A percentile compares a stretch with the other conserved stretches of the same genome.
Conservation (phyloP, 345 rosid species). For the Salix udensis region DNA sequence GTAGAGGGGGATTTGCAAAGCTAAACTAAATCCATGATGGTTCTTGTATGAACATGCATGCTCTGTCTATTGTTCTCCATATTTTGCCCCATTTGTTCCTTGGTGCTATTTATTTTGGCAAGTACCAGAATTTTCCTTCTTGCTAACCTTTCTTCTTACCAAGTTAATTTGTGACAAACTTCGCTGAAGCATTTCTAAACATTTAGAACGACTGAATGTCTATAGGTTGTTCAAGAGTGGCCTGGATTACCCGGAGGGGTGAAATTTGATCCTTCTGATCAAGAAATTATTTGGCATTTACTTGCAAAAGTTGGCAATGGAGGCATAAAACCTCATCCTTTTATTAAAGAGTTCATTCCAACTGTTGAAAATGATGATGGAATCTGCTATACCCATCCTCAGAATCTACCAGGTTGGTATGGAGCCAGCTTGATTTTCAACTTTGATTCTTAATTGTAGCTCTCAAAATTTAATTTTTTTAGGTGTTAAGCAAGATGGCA, state of each 20-base stretch:
- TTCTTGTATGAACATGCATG: background rate
- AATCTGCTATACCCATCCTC: constrained; percentile 96
- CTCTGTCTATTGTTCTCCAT: background rate
- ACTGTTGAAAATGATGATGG: constrained; percentile 81
- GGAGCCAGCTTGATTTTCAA: constrained; percentile 3
- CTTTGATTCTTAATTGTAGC: constrained; percentile 7
- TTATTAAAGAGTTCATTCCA: constrained; percentile 74
- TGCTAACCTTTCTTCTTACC: background rate
- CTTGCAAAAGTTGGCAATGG: constrained; percentile 56
- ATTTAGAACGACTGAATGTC: constrained; percentile 4
- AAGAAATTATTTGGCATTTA: constrained; percentile 85
- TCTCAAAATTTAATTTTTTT: constrained; percentile 1
- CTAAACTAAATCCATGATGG: background rate
- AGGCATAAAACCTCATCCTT: constrained; percentile 59
- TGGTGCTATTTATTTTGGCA: background rate
- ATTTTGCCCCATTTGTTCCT: background rate
- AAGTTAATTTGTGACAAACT: background rate
- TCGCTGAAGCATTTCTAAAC: background rate
- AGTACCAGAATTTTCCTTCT: background rate
- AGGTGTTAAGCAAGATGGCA: constrained; percentile 87
- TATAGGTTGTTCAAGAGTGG: constrained; percentile 76
- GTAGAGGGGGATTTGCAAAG: background rate
- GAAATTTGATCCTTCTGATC: constrained; percentile 93
- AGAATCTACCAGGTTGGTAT: constrained; percentile 72
- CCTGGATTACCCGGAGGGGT: constrained; percentile 95